phyloP scores from a whole-genome alignment of 2,329 filamentous ascomycete species.

The Aureobasidium musti region DNA sequence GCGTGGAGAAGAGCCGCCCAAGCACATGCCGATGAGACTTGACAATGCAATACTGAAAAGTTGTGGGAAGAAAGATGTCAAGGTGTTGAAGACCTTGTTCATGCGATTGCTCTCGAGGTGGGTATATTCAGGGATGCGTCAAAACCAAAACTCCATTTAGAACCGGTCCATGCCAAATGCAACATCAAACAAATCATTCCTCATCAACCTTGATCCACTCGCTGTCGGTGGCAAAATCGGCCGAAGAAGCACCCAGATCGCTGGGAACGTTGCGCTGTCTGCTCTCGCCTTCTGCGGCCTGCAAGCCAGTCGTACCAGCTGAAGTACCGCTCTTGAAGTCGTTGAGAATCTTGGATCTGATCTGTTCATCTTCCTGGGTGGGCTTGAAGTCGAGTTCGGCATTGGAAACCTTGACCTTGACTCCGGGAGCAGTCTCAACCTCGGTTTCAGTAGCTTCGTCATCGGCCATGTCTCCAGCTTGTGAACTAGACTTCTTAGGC shows the following conservation, averaged over 20 bases:
- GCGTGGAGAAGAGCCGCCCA: not conserved
- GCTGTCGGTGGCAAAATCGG: slow-evolving; percentile 70
- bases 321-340: slow-evolving; percentile 28
- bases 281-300: slow-evolving; percentile 14
- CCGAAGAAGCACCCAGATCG: slow-evolving; percentile 35
- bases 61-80: not conserved
- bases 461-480: slow-evolving; percentile 43
- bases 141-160: not conserved
- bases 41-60: not conserved
- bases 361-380: slow-evolving; percentile 29
- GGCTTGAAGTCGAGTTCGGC: slow-evolving; percentile 14
- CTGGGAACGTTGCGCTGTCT: slow-evolving; percentile 30
- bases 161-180: slow-evolving; percentile 11
- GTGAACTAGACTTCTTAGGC: slow-evolving; percentile 54
- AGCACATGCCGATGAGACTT: not conserved
- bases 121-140: slow-evolving; percentile 29
- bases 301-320: slow-evolving; percentile 6
- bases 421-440: slow-evolving; percentile 36
- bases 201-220: slow-evolving; percentile 97
- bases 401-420: slow-evolving; percentile 2
- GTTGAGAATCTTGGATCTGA: slow-evolving; percentile 31
- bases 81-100: slow-evolving; percentile 5
- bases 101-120: slow-evolving; percentile 21
- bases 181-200: slow-evolving; percentile 46
- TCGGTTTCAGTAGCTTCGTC: slow-evolving; percentile 54